Evolutionary conservation across 352 stramenopile genomes (phyloP), one percentile per base, ranked within the genome.

Genomic region (Lagenidium sp.): DNA sequence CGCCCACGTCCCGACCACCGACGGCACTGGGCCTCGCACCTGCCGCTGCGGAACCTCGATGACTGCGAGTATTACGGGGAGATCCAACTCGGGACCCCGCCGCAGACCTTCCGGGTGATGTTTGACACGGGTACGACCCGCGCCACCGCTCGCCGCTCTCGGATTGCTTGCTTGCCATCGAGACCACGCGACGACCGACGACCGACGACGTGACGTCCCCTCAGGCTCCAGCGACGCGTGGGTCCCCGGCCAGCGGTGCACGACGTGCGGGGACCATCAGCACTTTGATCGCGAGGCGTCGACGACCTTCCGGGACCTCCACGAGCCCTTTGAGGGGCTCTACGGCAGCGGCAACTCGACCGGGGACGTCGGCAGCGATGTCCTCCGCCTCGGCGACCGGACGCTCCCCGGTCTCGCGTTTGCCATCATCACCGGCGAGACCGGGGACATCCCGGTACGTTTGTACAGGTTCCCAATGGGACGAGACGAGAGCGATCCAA

Each of bases 301-400:
- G 6, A 40, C 35, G 12, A 67, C 62, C 24, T 78, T 71, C 47
- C 8, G 20, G 18, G 20, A 32, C 11, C 35, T 52, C 1, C 29
- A 13, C 1, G 45, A 66, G 31, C 31, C 16, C 3, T 82, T 82
- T 32, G 40, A 60, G 36, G 67, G 68, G 16, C 37, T 73, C 34
- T 82, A 84, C 44, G 65, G 68, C n/a, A 80, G 63, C 30, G 65
- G 68, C 5, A 52, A 59, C 12, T 65, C 71, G 11, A 60, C 58
- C 11, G 71, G 71, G 22, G 41, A 49, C 28, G 50, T 76, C 15
- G 63, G 47, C 18, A 36, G 21, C 0, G 71, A 82, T 26, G 34
- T 53, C 20, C 47, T 84, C 7, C 29, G 12, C 4, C 45, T 82
- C 11, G 71, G 63, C 3, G 69, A 60, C 29, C 57, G 58, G 25